Percentiles rank a stretch among this genome's conserved stretches.
Conservation (phyloP, 2,329 filamentous ascomycete species). For the Cladorrhinum sp. region DNA sequence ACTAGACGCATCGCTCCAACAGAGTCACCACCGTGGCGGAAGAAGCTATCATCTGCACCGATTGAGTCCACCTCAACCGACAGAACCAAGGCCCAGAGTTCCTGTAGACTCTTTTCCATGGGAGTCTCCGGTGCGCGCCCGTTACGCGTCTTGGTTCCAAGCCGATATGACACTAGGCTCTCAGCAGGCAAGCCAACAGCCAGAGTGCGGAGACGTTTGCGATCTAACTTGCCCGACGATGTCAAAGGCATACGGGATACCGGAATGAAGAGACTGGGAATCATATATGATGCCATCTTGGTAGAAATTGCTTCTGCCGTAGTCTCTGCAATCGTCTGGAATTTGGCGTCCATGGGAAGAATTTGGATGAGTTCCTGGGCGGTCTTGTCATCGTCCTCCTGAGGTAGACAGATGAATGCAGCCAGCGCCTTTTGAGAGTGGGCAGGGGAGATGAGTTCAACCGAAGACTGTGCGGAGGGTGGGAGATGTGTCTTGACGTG, state of each 20-base stretch:
- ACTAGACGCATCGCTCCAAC: conserved; percentile 44
- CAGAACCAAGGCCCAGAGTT: conserved; percentile 42
- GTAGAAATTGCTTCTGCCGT: conserved; percentile 24
- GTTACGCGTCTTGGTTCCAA: conserved; percentile 26
- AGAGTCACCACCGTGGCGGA: conserved; percentile 36
- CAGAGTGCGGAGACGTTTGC: conserved; percentile 18
- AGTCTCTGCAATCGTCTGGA: conserved; percentile 8
- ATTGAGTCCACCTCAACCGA: conserved; percentile 14
- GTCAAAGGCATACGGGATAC: conserved; percentile 29
- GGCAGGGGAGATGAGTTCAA: conserved; percentile 47
- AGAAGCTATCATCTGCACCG: conserved; percentile 33
- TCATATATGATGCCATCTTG: conserved; percentile 30
- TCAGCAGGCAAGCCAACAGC: conserved; percentile 11
- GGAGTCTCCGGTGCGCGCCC: conserved; percentile 34
- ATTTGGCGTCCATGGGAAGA: conserved; percentile 15
- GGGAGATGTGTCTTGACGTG: conserved; percentile 39
- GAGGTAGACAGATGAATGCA: conserved; percentile 15
- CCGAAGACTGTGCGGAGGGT: conserved; percentile 41
- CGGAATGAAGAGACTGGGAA: conserved; percentile 26
- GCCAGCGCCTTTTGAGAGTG: conserved; percentile 19
- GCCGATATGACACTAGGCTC: conserved; percentile 19
- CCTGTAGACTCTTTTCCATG: conserved; percentile 44
- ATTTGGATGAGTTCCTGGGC: conserved; percentile 27
- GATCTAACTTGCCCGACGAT: conserved; percentile 26
- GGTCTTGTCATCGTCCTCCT: conserved; percentile 21